A percentile compares a stretch with the other conserved stretches of the same genome.
These are phyloP conservation scores for Tephrocybe sp. DNA, from an alignment of 768 basidiomycete genomes.

Conservation along the genomic window DNA sequence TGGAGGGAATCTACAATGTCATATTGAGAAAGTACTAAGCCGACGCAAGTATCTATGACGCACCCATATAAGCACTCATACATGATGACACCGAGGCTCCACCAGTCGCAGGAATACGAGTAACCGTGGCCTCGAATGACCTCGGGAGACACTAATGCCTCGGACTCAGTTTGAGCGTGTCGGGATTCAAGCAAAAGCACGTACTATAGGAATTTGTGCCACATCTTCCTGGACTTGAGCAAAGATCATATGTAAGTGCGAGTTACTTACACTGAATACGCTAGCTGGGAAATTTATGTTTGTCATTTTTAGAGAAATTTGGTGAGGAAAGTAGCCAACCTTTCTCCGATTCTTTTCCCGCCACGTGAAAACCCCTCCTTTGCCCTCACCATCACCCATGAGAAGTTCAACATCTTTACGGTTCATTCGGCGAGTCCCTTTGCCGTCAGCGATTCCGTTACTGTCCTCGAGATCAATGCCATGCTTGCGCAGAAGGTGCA, in stretches of 20 bases:
- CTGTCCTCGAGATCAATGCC: slow-evolving; percentile 92
- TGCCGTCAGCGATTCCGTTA: slow-evolving; percentile 62
- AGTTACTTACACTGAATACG: slow-evolving; percentile 74
- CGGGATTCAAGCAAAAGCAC: slow-evolving; percentile 30
- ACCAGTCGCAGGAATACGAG: slow-evolving; percentile 96
- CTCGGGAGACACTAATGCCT: slow-evolving; percentile 77
- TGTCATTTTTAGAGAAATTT: slow-evolving; percentile 12
- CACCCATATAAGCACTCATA: slow-evolving; percentile 94
- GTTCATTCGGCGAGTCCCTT: slow-evolving; percentile 76
- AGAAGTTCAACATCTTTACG: slow-evolving; percentile 79
- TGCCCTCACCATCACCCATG: slow-evolving; percentile 81
- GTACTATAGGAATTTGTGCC: slow-evolving; percentile 86
- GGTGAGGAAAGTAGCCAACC: slow-evolving; percentile 43
- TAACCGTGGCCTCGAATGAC: slow-evolving; percentile 92
- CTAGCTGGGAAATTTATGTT: slow-evolving; percentile 51
- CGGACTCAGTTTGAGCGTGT: not conserved
- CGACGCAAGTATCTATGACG: slow-evolving; percentile 27
- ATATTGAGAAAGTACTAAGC: slow-evolving; percentile 9
- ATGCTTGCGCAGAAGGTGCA: slow-evolving; percentile 85
- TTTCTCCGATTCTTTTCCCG: slow-evolving; percentile 91
- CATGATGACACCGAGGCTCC: slow-evolving; percentile 97
- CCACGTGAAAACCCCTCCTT: slow-evolving; percentile 91
- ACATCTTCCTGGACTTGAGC: slow-evolving; percentile 50
- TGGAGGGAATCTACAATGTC: slow-evolving; percentile 73
- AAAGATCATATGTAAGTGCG: slow-evolving; percentile 15